Percentiles rank a stretch among this genome's conserved stretches.
phyloP scores from a whole-genome alignment of 139 green algal species.

The Zygnema cylindricum region DNA sequence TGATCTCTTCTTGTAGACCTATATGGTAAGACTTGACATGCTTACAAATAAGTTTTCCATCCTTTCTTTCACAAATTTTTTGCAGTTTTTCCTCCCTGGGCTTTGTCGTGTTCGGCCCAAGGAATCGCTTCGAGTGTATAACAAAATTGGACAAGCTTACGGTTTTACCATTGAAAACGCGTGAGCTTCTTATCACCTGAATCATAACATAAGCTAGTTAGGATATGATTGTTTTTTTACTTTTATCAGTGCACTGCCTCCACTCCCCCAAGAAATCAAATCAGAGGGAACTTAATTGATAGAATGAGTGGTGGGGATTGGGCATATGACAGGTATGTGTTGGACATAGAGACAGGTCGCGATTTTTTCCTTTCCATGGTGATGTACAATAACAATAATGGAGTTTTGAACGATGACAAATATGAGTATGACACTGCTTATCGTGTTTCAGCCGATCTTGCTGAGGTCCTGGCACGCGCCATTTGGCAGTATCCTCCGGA shows the following conservation, averaged over 20 bases:
- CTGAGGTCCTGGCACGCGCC: conserved; percentile 49
- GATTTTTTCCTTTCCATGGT: conserved; percentile 64
- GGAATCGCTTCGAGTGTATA: conserved; percentile 47
- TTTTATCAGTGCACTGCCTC: too few relatives aligned
- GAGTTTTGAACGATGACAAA: conserved; percentile 63
- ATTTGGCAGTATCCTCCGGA: conserved; percentile 53
- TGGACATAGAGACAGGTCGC: conserved; percentile 61
- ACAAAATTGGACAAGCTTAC: conserved; percentile 65
- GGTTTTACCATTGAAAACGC: conserved; percentile 65
- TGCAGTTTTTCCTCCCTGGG: conserved; percentile 60
- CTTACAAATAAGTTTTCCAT: too few relatives aligned
- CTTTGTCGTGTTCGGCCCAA: conserved; percentile 37
- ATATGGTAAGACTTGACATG: too few relatives aligned
- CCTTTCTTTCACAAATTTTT: too few relatives aligned
- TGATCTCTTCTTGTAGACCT: too few relatives aligned
- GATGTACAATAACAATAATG: conserved; percentile 67
- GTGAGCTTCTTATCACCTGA: conserved; percentile 26
- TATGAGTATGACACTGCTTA: conserved; percentile 65
- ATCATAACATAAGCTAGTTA: too few relatives aligned
- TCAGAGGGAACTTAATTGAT: too few relatives aligned
- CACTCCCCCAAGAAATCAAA: too few relatives aligned
- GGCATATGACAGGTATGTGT: conserved; percentile 45
- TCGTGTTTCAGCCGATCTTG: conserved; percentile 54
- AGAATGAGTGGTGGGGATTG: too few relatives aligned
- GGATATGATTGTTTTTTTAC: too few relatives aligned